Evolutionary conservation across 129 eudicot genomes (phyloP).

Genomic region (Centella asiatica): DNA sequence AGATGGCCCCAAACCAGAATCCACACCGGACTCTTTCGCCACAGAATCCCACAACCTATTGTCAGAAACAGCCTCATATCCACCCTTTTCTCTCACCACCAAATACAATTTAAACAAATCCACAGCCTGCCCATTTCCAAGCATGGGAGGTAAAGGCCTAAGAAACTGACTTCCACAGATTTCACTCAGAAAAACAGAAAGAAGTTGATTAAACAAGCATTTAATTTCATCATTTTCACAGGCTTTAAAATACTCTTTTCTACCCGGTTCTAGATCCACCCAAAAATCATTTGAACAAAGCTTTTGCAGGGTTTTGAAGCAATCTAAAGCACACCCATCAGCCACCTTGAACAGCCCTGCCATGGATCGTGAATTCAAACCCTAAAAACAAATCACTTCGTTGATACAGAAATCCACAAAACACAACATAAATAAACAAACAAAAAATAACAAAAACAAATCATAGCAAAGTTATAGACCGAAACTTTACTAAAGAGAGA

Average conservation of each 20-base stretch:
- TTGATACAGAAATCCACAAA: background rate
- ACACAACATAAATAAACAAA: slow-evolving; percentile 8
- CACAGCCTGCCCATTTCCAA: slow-evolving; percentile 47
- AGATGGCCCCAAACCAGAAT: slow-evolving; percentile 17
- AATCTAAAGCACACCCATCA: slow-evolving; percentile 40
- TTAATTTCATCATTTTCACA: slow-evolving; percentile 14
- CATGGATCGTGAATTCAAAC: slow-evolving; percentile 49
- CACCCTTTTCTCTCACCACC: slow-evolving; percentile 50
- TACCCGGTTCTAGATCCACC: slow-evolving; percentile 13
- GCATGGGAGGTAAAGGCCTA: slow-evolving; percentile 56
- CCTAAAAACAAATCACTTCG: slow-evolving; percentile 33
- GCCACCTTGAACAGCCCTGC: slow-evolving; percentile 57
- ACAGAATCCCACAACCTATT: slow-evolving; percentile 42
- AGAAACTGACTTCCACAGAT: slow-evolving; percentile 22
- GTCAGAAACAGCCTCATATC: slow-evolving; percentile 36
- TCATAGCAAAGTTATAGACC: background rate
- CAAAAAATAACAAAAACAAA: background rate
- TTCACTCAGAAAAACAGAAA: slow-evolving; percentile 23
- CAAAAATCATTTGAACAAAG: slow-evolving; percentile 10
- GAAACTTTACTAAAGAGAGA: background rate
- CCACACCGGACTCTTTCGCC: slow-evolving; percentile 41
- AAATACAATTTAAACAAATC: slow-evolving; percentile 57
- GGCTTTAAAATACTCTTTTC: background rate
- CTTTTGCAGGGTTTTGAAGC: slow-evolving; percentile 23
- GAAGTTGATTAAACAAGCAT: slow-evolving; percentile 28